These are phyloP conservation scores for Torulaspora indica DNA, from an alignment of 805 yeast genomes.

Conservation along the genomic window DNA sequence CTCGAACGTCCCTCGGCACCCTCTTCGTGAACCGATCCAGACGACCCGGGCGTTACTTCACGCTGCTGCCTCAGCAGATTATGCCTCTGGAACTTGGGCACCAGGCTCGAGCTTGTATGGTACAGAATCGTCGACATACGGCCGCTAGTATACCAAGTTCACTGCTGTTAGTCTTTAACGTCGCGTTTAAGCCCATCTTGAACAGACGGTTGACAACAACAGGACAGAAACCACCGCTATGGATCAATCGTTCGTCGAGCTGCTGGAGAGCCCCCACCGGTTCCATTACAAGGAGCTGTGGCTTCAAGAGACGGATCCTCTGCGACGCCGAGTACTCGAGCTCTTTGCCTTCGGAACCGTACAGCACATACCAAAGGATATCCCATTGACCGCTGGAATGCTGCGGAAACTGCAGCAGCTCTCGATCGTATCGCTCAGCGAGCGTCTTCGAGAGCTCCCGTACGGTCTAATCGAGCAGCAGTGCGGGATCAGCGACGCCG, in stretches of 20 bases:
- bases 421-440: slow-evolving; percentile 24
- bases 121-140: slow-evolving; percentile 23
- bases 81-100: slow-evolving; percentile 29
- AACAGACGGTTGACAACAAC: neutral
- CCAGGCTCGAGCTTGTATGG: slow-evolving; percentile 30
- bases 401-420: slow-evolving; percentile 23
- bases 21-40: neutral
- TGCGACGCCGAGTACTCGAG: slow-evolving; percentile 18
- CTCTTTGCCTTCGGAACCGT: slow-evolving; percentile 30
- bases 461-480: slow-evolving; percentile 14
- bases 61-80: slow-evolving; percentile 10
- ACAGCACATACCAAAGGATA: slow-evolving; percentile 12
- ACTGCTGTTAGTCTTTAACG: neutral
- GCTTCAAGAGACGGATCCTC: slow-evolving; percentile 13
- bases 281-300: slow-evolving; percentile 29
- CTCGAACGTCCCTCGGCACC: neutral
- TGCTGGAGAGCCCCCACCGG: slow-evolving; percentile 21
- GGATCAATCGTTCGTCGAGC: slow-evolving; percentile 2
- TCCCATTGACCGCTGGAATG: slow-evolving; percentile 15
- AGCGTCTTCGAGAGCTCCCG: slow-evolving; percentile 14
- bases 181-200: neutral
- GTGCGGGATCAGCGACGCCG: slow-evolving; percentile 13
- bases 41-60: neutral
- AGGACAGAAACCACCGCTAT: neutral
- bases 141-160: neutral